A percentile compares a stretch with the other conserved stretches of the same genome.
Evolutionary conservation across 306 rosid genomes (phyloP).

Genomic region (Purshia tridentata): DNA sequence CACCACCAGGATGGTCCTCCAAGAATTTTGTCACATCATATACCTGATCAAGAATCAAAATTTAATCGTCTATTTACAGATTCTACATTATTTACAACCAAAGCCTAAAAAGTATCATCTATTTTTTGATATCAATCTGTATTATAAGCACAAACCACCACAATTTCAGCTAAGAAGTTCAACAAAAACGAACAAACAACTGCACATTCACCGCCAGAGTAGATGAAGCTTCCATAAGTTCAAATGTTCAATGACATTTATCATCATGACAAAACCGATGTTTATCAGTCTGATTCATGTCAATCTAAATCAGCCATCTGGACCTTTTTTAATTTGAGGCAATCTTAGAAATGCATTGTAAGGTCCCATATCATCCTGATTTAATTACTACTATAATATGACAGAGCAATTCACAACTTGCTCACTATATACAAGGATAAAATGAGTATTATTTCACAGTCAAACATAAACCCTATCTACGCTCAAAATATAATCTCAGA

Average conservation of each 20-base stretch:
- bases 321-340: neutral
- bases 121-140: neutral
- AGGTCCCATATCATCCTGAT: neutral
- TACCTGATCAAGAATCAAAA: conserved; percentile 45
- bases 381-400: neutral
- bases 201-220: neutral
- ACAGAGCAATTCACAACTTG: neutral
- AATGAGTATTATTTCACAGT: neutral
- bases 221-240: neutral
- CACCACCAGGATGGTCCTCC: conserved; percentile 99
- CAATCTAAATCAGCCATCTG: neutral
- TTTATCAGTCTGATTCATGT: neutral
- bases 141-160: neutral
- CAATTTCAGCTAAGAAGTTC: neutral
- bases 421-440: neutral
- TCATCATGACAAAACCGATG: neutral
- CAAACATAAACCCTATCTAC: neutral
- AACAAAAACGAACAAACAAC: neutral
- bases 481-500: neutral
- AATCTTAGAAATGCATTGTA: neutral
- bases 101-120: neutral
- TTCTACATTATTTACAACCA: too few relatives aligned
- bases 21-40: conserved; percentile 86
- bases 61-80: too few relatives aligned
- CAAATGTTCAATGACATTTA: neutral